Evolutionary conservation across 257 asterid species (phyloP).

Genomic region (Fraxinus anomala): DNA sequence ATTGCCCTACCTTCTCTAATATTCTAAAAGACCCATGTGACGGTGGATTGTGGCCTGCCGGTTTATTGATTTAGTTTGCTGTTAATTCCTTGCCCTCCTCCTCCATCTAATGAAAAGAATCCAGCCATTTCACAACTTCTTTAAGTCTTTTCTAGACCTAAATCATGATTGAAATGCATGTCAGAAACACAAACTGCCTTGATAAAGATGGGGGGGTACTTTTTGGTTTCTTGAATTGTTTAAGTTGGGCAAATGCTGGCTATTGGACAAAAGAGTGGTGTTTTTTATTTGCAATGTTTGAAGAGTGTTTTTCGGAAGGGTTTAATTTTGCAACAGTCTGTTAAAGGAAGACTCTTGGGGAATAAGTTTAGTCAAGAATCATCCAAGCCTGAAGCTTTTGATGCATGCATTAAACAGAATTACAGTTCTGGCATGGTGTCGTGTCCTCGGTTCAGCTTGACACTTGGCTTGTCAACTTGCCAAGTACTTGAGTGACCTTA

Average conservation of each 20-base stretch:
- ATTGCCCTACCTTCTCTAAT: background rate
- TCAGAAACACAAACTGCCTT: constrained; percentile 31
- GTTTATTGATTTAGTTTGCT: background rate
- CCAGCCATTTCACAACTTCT: constrained; percentile 44
- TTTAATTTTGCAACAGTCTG: background rate
- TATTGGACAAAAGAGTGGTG: background rate
- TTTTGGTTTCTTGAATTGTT: background rate
- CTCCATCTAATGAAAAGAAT: constrained; percentile 47
- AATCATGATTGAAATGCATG: constrained; percentile 50
- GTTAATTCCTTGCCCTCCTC: background rate
- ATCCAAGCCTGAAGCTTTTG: background rate
- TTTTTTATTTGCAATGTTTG: background rate
- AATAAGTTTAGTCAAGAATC: background rate
- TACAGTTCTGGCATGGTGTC: background rate
- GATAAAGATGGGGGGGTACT: background rate
- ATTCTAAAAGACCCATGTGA: background rate
- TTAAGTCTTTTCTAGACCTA: constrained; percentile 30
- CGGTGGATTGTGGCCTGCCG: background rate
- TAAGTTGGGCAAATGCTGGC: background rate
- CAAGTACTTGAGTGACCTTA: background rate
- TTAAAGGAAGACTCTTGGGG: background rate
- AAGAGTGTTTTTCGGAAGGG: background rate
- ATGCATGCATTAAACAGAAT: background rate
- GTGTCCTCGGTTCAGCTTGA: background rate
- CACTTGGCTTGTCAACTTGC: background rate